Base-by-base conservation (phyloP, 192 early-diverging fungal genomes). In the Funneliformis mosseae region DNA sequence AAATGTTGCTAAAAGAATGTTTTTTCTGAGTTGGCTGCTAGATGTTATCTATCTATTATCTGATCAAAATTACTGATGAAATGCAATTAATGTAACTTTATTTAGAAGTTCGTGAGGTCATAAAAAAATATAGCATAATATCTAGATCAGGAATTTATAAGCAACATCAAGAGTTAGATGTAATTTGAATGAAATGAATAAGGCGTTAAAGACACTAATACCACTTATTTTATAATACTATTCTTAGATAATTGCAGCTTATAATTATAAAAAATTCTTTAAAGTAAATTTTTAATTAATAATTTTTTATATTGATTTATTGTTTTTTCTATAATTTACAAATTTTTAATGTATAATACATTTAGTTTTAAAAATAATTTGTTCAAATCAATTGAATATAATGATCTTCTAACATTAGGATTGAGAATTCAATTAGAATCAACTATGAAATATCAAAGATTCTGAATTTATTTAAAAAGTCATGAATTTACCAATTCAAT, bases 41-140 rank as follows among this genome's bases (percentile, higher is more conserved):
- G n/a, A n/a, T n/a, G n/a, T n/a, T n/a, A n/a, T n/a, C n/a, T n/a
- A n/a, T n/a, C n/a, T n/a, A n/a, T n/a, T n/a, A n/a, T n/a, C n/a
- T n/a, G n/a, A n/a, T n/a, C n/a, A n/a, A n/a, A n/a, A n/a, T n/a
- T 60, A 5, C 71, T 23, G 71, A 74, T 74, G 71, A 74, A 74
- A 38, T 74, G 18, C 71, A 74, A 43, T 14, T 74, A 50, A 74
- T 74, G 71, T 43, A 33, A 27, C 67, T 69, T 69, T 1, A 69
- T 12, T 16, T 16, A 67, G 41, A 14, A 33, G 46, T 74, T 45
- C 71, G 45, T 27, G n/a, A 74, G 5, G n/a, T 67, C 18, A 67
- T 67, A 67, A 27, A 67, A 38, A 67, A 67, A 67, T 4, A 67
- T 67, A 5, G n/a, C 28, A 9, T 67, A 5, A 38, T 48, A 42